A percentile compares a stretch with the other conserved stretches of the same genome.
These are phyloP conservation scores for Colletotrichum godetiae DNA, from an alignment of 2,329 filamentous ascomycete species.

Conservation along the genomic window DNA sequence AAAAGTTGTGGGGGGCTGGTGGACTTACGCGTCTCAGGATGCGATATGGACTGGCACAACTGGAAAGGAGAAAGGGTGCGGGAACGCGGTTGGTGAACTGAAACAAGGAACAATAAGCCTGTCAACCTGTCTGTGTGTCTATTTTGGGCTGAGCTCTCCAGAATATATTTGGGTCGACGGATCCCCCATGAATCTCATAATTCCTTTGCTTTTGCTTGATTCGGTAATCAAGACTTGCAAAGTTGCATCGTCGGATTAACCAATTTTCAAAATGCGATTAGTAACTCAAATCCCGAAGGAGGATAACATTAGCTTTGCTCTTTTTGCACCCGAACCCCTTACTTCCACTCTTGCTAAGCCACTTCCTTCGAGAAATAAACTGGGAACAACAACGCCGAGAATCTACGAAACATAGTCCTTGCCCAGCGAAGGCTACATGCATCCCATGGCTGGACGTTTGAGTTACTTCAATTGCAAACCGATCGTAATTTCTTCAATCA, in stretches of 20 bases:
- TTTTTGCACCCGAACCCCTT: neutral
- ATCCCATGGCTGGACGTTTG: neutral
- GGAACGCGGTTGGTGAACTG: neutral
- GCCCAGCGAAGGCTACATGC: too few species aligned
- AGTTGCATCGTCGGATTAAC: neutral
- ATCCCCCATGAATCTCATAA: neutral
- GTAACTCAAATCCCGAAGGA: neutral
- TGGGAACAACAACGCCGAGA: too few species aligned
- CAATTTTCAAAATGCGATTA: neutral
- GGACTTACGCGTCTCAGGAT: slow-evolving; percentile 27
- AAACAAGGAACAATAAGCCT: neutral
- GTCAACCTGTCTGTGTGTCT: neutral
- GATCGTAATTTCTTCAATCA: neutral
- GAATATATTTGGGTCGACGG: neutral
- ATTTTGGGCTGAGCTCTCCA: neutral
- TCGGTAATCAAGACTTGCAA: neutral
- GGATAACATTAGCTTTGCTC: neutral
- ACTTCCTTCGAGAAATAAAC: too few species aligned
- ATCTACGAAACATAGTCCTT: too few species aligned
- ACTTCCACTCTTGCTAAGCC: neutral
- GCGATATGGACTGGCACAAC: neutral
- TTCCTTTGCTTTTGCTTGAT: neutral
- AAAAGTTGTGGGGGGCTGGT: slow-evolving; percentile 1
- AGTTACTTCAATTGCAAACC: neutral
- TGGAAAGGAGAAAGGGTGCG: neutral